phyloP scores from a whole-genome alignment of 106 monocot genomes.

The Chionographis japonica region DNA sequence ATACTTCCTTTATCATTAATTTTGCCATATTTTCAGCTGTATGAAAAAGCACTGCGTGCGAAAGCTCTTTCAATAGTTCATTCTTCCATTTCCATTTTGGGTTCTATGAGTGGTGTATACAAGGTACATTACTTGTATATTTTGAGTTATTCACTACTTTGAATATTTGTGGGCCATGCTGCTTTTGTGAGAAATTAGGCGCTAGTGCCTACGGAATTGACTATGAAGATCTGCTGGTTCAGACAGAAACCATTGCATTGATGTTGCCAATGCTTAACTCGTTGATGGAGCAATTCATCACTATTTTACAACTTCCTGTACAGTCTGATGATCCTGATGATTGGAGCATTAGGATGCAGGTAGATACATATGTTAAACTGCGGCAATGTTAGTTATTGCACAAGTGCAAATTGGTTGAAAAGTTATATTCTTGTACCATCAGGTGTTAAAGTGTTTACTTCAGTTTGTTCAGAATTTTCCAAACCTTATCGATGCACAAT shows the following conservation, averaged over 20 bases:
- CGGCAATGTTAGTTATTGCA: neutral
- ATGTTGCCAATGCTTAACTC: slow-evolving; percentile 62
- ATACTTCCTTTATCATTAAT: too few relatives aligned
- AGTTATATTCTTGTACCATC: slow-evolving; percentile 1
- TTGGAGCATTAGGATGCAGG: slow-evolving; percentile 95
- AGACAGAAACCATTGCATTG: slow-evolving; percentile 68
- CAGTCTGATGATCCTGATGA: slow-evolving; percentile 83
- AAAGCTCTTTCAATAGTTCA: slow-evolving; percentile 92
- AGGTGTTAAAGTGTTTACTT: slow-evolving; percentile 91
- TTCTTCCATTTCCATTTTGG: slow-evolving; percentile 76
- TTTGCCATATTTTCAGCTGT: slow-evolving; percentile 34
- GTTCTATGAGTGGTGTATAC: slow-evolving; percentile 85
- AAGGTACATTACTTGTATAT: slow-evolving; percentile 38
- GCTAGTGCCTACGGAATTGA: slow-evolving; percentile 3
- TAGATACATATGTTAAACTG: slow-evolving; percentile 15
- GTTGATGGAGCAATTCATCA: slow-evolving; percentile 70
- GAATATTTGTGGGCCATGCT: neutral
- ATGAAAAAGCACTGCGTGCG: slow-evolving; percentile 70
- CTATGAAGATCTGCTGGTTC: slow-evolving; percentile 20
- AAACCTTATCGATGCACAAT: slow-evolving; percentile 41
- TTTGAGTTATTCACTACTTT: slow-evolving; percentile 1
- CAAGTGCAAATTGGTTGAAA: slow-evolving; percentile 5
- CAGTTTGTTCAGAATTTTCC: slow-evolving; percentile 84
- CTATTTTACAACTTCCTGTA: slow-evolving; percentile 66
- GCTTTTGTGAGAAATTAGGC: neutral